Conservation (phyloP, 495 filamentous ascomycete species). For the Neurospora sp. region DNA sequence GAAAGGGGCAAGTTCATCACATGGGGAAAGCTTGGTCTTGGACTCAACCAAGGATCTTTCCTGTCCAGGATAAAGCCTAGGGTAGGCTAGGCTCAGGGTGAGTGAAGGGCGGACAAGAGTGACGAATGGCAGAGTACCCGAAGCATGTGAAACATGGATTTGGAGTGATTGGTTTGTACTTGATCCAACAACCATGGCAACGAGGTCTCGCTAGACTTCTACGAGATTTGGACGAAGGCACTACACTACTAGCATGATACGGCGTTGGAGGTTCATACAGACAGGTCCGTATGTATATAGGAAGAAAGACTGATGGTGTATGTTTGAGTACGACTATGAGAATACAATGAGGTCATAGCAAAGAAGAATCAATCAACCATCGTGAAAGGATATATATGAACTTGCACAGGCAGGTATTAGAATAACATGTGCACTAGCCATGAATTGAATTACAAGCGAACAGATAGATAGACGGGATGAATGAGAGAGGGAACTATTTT, state of each 20-base stretch:
- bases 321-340: neutral
- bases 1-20: neutral
- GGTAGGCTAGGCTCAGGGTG: neutral
- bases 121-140: neutral
- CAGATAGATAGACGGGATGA: too few relatives aligned
- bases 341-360: neutral
- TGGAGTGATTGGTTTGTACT: neutral
- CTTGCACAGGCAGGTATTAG: too few relatives aligned
- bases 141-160: neutral
- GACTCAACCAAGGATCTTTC: neutral
- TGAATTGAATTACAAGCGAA: too few relatives aligned
- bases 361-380: neutral
- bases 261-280: neutral
- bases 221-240: neutral
- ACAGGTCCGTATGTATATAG: neutral
- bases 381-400: neutral
- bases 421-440: too few relatives aligned
- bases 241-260: neutral
- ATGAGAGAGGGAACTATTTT: too few relatives aligned
- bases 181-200: neutral
- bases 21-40: neutral
- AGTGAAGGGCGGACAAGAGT: neutral
- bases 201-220: neutral
- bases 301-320: neutral
- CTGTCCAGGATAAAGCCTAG: neutral